These are phyloP conservation scores for Penicillium brevicompactum DNA, from an alignment of 2,329 filamentous ascomycete genomes.

Conservation along the genomic window DNA sequence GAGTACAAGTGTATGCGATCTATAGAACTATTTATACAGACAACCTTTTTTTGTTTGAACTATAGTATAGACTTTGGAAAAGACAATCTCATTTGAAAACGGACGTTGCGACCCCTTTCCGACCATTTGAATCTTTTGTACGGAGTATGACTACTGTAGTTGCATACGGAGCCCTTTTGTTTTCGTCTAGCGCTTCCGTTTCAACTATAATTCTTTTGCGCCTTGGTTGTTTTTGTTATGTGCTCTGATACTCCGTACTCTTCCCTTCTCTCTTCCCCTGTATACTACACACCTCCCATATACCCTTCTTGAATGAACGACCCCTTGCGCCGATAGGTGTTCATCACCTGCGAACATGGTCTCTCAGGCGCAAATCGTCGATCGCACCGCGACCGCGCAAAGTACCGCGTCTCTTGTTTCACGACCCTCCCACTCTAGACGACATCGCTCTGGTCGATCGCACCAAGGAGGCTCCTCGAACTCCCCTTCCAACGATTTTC, in stretches of 20 bases:
- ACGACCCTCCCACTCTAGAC: slow-evolving; percentile 61
- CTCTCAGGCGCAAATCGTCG: slow-evolving; percentile 49
- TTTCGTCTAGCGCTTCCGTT: neutral
- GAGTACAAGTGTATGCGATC: neutral
- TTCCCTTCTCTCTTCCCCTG: neutral
- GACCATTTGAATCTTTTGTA: neutral
- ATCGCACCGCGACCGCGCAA: slow-evolving; percentile 61
- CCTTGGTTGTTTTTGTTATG: neutral
- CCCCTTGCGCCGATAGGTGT: slow-evolving; percentile 16
- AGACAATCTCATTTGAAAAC: neutral
- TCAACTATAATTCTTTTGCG: neutral
- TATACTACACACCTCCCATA: too few species aligned
- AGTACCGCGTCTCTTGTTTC: slow-evolving; percentile 65
- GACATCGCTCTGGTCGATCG: slow-evolving; percentile 77
- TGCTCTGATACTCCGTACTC: neutral
- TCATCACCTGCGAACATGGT: slow-evolving; percentile 30
- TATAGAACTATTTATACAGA: neutral
- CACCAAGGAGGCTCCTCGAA: slow-evolving; percentile 73
- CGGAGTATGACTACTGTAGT: neutral
- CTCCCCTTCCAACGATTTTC: slow-evolving; percentile 84
- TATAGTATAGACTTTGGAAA: too few species aligned
- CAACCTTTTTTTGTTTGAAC: too few species aligned
- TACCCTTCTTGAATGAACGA: slow-evolving; percentile 10
- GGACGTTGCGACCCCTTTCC: neutral
- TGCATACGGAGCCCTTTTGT: neutral